Conservation (phyloP, 345 rosid genomes). For the Zanthoxylum bungeanum region DNA sequence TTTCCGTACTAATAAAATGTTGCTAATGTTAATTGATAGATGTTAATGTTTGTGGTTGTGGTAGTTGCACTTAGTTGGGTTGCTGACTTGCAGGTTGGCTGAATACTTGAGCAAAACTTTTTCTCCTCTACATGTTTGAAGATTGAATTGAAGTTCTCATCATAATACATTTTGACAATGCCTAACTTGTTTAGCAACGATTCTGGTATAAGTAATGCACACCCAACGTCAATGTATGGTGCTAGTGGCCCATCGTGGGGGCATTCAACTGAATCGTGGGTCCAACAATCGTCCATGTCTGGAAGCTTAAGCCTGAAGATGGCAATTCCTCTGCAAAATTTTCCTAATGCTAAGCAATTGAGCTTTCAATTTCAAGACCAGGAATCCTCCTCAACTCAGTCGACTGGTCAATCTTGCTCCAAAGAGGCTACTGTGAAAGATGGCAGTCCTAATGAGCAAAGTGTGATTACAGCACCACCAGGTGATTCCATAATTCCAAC, state of each 20-base stretch:
- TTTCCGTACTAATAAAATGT: background rate
- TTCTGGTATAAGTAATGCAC: constrained; percentile 20
- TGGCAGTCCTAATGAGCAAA: constrained; percentile 30
- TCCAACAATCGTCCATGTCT: constrained; percentile 25
- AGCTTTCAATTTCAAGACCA: constrained; percentile 55
- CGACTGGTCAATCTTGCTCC: constrained; percentile 62
- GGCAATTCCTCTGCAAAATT: constrained; percentile 39
- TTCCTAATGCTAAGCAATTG: constrained; percentile 40
- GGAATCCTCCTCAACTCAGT: constrained; percentile 68
- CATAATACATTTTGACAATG: constrained; percentile 25
- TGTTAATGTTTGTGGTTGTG: constrained; percentile 1
- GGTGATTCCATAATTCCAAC: constrained; percentile 17
- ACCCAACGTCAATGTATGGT: constrained; percentile 29
- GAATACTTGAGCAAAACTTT: background rate
- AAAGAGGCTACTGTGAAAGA: constrained; percentile 54
- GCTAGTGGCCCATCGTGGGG: constrained; percentile 44
- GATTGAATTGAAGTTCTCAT: constrained; percentile 17
- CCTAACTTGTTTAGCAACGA: constrained; percentile 39
- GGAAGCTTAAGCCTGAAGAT: constrained; percentile 48
- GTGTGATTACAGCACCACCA: constrained; percentile 24
- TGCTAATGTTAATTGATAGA: too few species aligned
- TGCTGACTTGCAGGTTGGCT: constrained; percentile 2
- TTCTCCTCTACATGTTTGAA: constrained; percentile 9
- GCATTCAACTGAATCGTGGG: constrained; percentile 29
- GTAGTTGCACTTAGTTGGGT: background rate